Evolutionary conservation across 306 rosid genomes (phyloP), one percentile per base, ranked within the genome.

Genomic region (Oemleria cerasiformis): DNA sequence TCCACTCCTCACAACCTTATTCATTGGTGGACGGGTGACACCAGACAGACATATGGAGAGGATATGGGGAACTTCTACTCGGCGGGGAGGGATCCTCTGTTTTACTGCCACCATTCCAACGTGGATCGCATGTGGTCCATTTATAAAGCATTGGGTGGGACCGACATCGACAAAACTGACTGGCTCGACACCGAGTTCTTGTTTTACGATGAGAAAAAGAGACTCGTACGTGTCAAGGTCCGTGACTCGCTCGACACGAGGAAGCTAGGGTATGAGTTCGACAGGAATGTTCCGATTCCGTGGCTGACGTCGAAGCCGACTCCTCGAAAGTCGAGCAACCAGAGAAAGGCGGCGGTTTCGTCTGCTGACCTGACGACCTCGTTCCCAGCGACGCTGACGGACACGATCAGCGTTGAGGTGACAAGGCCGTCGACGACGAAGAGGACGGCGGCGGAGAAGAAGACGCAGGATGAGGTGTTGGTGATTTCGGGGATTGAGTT

Each of bases 1-100:
- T 30, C 15, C 80, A 77, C 1, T 70, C 76, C 60, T 89, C 97
- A 0, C 96, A 88, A 54, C 77, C 75, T 4, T 42, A 79, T 93
- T 23, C 98, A 93, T 76, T 0, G 10, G 2, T 88, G 92, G 96
- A 61, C 75, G 0, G 97, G 97, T 20, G 87, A 85, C 58, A 48
- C 1, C 21, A 78, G 12, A 3, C 83, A 82, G 7, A 81, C 91
- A 4, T 72, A 84, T 68, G 0, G 0, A 0, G 97, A 92, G 70
- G 40, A 92, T 77, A 90, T 92, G 98, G 98, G 92, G 3, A 83
- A 59, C 63, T 88, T 92, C 78, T 90, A 92, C 72, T 76, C 90
- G 0, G 88, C 98, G 0, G 97, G 76, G 1, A 76, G 93, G 8
- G 98, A 92, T 60, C 98, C 98, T 3, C 75, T 90, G 45, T 92